Conservation (phyloP, 23 red algal genomes). For the Gracilaria gracilis region DNA sequence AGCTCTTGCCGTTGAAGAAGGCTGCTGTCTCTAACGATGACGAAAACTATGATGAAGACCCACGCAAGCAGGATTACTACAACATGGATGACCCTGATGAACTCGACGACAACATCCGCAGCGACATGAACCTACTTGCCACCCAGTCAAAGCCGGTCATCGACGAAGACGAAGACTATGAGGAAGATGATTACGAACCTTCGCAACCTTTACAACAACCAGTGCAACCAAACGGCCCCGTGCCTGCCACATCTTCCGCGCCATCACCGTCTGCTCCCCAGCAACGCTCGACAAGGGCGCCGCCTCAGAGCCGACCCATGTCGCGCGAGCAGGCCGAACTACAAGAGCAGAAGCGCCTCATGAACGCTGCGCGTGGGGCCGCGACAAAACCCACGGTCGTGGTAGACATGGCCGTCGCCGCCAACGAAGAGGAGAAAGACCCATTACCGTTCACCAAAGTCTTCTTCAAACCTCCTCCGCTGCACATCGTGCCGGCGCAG, state of each 20-base stretch:
- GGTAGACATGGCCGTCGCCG: not conserved
- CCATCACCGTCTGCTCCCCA: not conserved
- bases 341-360: conserved; percentile 47
- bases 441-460: conserved; percentile 48
- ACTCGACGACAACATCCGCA: conserved; percentile 52
- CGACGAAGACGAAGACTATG: conserved; percentile 39
- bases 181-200: conserved; percentile 62
- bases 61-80: conserved; percentile 39
- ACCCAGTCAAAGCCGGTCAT: conserved; percentile 21
- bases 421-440: conserved; percentile 34
- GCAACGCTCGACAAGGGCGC: not conserved
- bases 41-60: conserved; percentile 60
- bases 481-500: conserved; percentile 24
- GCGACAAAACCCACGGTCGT: not conserved
- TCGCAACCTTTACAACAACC: not conserved
- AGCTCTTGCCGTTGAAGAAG: conserved; percentile 45
- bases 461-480: conserved; percentile 27
- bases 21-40: conserved; percentile 38
- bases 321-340: not conserved
- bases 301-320: not conserved
- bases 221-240: not conserved
- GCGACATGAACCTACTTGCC: conserved; percentile 39
- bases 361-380: conserved; percentile 34
- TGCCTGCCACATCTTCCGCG: not conserved
- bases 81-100: conserved; percentile 73